Base-by-base conservation (phyloP, 225 moss, liverwort and hornwort genomes). In the Bryoerythrophyllum caledonicum region DNA sequence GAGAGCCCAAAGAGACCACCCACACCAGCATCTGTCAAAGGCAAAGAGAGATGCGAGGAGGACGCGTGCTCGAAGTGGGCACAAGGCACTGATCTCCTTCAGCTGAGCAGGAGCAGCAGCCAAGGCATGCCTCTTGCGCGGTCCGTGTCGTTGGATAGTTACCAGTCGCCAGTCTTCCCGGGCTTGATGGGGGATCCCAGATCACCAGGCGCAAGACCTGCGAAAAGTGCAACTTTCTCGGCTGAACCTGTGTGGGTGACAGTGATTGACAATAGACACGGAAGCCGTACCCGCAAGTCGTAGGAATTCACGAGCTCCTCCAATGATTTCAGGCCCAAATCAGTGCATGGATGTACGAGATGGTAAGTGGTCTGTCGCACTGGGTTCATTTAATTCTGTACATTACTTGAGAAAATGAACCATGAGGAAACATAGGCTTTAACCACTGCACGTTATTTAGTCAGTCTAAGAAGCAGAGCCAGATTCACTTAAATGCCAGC, bases 241-340 rank as follows among this genome's bases (percentile, higher is more conserved):
- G 0, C 1, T 3, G 37, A 70, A 62, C 85, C 82, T 0, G 20
- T 73, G 16, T 88, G 87, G 87, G 75, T 88, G 62, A 88, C 87
- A 4, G 82, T 88, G 19, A 88, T 88, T 72, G 85, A 88, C 35
- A 85, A 80, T 56, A 60, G 82, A 3, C 60, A 70, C 20, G 77
- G n/a, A n/a, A n/a, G 72, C 44, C 44, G 44, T 35, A 78, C 49
- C 56, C 28, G 44, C 14, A 87, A 79, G 32, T 34, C 8, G 4
- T 78, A 76, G 52, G 44, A 2, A 63, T 28, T 27, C 49, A 67
- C 52, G 10, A 69, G 6, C 1, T 37, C 37, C 34, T 15, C n/a
- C 69, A 55, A 54, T 32, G 32, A 23, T 69, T 8, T 53, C 54
- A 14, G 4, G 23, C 68, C 32, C 8, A 21, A 32, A 53, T 4